These are phyloP conservation scores for Mycena leptocephala DNA, from an alignment of 768 basidiomycete species.

Conservation along the genomic window DNA sequence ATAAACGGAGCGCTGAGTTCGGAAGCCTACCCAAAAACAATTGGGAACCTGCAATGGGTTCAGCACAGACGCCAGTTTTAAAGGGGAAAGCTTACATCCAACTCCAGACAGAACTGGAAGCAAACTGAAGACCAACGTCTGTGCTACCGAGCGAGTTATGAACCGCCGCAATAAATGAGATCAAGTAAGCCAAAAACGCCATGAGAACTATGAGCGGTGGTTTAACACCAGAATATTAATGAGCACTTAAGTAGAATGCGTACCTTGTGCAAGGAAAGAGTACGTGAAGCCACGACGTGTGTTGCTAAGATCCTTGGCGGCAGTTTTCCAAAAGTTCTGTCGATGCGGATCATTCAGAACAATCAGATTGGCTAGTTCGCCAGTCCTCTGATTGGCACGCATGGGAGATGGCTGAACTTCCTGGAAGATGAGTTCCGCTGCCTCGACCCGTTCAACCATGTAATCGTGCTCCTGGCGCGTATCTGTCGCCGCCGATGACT, in stretches of 20 bases:
- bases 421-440: constrained; percentile 20
- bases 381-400: constrained; percentile 30
- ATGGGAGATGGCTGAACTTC: constrained; percentile 34
- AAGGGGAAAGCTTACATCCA: constrained; percentile 25
- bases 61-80: neutral
- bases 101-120: constrained; percentile 35
- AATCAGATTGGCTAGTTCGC: constrained; percentile 29
- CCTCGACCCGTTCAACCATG: constrained; percentile 12
- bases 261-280: constrained; percentile 33
- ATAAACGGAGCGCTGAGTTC: neutral
- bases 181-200: constrained; percentile 28
- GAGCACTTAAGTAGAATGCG: neutral
- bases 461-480: constrained; percentile 12
- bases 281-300: constrained; percentile 32
- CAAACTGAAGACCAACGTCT: constrained; percentile 33
- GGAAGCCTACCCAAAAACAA: constrained; percentile 26
- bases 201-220: constrained; percentile 16
- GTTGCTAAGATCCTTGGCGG: constrained; percentile 30
- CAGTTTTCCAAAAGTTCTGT: constrained; percentile 27
- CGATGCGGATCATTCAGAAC: constrained; percentile 14
- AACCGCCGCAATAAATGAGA: constrained; percentile 32
- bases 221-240: neutral
- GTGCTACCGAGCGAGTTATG: constrained; percentile 17
- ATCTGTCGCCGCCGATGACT: no score
- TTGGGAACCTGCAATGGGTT: constrained; percentile 19